Base-by-base conservation (phyloP, 2,329 filamentous ascomycete species). In the Daldinia sp. region DNA sequence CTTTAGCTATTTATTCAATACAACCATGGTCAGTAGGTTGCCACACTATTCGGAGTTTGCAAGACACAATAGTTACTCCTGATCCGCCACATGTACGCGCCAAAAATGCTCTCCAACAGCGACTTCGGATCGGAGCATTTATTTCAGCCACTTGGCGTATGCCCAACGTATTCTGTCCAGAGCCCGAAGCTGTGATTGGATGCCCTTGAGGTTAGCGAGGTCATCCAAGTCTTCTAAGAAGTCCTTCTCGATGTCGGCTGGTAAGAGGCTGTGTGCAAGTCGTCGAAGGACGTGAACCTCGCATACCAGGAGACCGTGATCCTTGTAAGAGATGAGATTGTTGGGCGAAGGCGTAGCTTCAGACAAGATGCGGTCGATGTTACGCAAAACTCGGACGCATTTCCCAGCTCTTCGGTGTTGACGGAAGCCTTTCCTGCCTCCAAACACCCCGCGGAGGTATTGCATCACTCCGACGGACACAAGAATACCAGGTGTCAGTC, bases 151-250 rank as follows among this genome's bases (percentile, higher is more conserved):
- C 77, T 90, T 90, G 1, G 88, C 88, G 83, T 98, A 98, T 3
- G 92, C 92, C 95, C 96, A 98, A 70, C 93, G 87, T 73, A 98
- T 93, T 67, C 96, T 87, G 74, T 94, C 89, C 60, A 97, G 82
- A 48, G 95, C 92, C 78, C 89, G 90, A 67, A 90, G 86, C 82
- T 98, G 95, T 73, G 90, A 87, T 74, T 90, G 87, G 58, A 97
- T 87, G 2, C 93, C 93, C 73, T 89, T 91, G 71, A 95, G 89
- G 77, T 97, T 94, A 20, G 93, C 89, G 55, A 99, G 83, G 75
- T 98, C 94, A 67, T 92, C 89, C 37, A 97, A 83, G 77, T 99
- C 96, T 79, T 97, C 92, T 63, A 94, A 81, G 75, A 99, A 98
- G 74, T 98, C 94, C 74, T 90, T 89, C 76, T 91, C 90, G 12